phyloP scores from a whole-genome alignment of 305 asterid species.

The Solanum hybrid region DNA sequence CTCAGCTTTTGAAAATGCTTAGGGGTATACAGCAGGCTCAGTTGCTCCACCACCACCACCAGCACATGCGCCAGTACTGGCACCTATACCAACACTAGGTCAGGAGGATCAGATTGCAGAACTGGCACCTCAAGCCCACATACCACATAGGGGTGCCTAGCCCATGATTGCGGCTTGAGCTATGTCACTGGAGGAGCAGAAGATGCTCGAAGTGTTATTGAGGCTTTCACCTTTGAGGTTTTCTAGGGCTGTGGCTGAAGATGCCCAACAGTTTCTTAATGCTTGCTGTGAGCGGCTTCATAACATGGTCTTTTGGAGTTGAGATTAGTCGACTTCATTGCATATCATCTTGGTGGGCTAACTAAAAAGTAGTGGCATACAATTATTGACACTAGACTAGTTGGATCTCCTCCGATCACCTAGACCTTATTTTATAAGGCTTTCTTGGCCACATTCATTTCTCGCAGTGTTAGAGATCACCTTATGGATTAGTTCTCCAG shows the following conservation, averaged over 20 bases:
- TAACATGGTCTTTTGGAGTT: not conserved
- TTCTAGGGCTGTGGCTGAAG: not conserved
- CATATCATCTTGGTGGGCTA: not conserved
- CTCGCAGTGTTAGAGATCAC: not conserved
- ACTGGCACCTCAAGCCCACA: not conserved
- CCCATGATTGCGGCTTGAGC: not conserved
- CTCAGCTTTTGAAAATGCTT: not conserved
- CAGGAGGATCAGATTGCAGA: not conserved
- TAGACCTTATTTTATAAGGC: not conserved
- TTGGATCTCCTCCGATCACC: not conserved
- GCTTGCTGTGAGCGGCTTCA: not conserved
- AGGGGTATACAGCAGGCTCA: not conserved
- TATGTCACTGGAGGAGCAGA: not conserved
- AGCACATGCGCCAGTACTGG: not conserved
- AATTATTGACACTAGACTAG: not conserved
- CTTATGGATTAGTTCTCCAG: not conserved
- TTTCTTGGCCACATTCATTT: not conserved
- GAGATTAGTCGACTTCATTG: not conserved
- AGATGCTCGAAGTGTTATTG: not conserved
- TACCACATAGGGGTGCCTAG: not conserved
- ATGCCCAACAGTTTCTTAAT: not conserved
- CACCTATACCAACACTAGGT: not conserved
- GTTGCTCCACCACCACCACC: not conserved
- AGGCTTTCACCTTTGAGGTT: not conserved
- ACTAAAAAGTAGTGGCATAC: not conserved